phyloP scores from a whole-genome alignment of 768 basidiomycete species.

The Amanita exitialis region DNA sequence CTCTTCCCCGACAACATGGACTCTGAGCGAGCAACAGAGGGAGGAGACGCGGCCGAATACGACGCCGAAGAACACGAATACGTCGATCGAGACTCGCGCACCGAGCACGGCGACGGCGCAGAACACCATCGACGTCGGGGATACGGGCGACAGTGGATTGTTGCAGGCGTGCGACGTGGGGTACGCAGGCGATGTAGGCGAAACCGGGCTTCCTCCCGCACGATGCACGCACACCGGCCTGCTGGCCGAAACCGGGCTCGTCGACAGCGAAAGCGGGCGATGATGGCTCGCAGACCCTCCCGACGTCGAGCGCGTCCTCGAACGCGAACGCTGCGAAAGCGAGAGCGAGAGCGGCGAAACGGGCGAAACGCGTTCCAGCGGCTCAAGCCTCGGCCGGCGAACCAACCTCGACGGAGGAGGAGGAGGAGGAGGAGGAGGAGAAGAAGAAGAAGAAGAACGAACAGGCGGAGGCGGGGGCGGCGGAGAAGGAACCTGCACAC shows the following conservation, averaged over 20 bases:
- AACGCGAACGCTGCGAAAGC: too few species aligned
- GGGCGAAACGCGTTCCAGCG: not conserved
- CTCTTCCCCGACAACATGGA: not conserved
- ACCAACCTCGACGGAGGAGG: too few species aligned
- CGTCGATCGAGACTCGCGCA: not conserved
- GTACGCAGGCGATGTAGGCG: too few species aligned
- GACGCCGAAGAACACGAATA: not conserved
- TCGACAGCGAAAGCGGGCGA: not conserved
- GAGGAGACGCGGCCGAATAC: too few species aligned
- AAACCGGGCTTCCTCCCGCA: not conserved
- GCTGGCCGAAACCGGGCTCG: not conserved
- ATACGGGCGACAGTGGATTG: too few species aligned
- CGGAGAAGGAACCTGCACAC: too few species aligned
- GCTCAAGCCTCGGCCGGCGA: too few species aligned
- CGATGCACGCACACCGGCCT: not conserved
- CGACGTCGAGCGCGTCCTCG: not conserved
- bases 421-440: too few species aligned
- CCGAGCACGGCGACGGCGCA: not conserved
- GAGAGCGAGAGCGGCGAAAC: not conserved
- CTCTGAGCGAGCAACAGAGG: too few species aligned
- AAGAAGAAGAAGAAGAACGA: too few species aligned
- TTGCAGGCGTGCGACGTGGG: too few species aligned
- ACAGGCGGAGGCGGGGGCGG: too few species aligned
- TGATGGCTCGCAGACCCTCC: not conserved
- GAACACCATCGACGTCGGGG: not conserved